These are phyloP conservation scores for Malus hybrid DNA, from an alignment of 331 rosid species.

Conservation along the genomic window DNA sequence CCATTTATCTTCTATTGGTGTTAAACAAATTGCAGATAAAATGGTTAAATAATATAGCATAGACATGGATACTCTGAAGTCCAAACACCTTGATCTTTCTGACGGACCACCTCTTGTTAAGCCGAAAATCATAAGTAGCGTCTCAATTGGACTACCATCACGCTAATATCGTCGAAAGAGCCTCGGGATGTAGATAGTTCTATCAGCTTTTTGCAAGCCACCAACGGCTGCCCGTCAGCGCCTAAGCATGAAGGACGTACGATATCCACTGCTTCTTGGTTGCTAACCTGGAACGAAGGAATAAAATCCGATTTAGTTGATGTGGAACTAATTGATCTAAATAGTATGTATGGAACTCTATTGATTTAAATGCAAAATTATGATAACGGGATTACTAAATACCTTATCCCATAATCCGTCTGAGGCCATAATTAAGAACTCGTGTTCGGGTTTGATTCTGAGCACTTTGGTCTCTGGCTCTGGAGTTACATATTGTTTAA, in stretches of 20 bases:
- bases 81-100: neutral
- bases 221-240: slow-evolving; percentile 15
- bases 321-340: neutral
- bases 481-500: slow-evolving; percentile 44
- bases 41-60: neutral
- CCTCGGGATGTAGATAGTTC: slow-evolving; percentile 31
- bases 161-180: slow-evolving; percentile 43
- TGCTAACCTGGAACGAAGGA: slow-evolving; percentile 25
- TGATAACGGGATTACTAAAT: neutral
- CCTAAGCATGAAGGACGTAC: slow-evolving; percentile 32
- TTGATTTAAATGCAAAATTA: neutral
- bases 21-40: neutral
- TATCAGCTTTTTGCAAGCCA: slow-evolving; percentile 41
- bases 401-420: slow-evolving; percentile 67
- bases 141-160: slow-evolving; percentile 38
- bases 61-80: neutral
- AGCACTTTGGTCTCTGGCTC: slow-evolving; percentile 43
- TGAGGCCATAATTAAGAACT: slow-evolving; percentile 42
- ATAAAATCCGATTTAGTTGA: neutral
- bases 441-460: slow-evolving; percentile 25
- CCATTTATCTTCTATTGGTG: neutral
- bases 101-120: neutral
- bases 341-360: neutral
- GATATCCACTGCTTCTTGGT: slow-evolving; percentile 41
- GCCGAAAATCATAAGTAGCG: slow-evolving; percentile 24